Evolutionary conservation across 306 rosid genomes (phyloP), one percentile per base, ranked within the genome.

Genomic region (Casuarina equisetifolia): DNA sequence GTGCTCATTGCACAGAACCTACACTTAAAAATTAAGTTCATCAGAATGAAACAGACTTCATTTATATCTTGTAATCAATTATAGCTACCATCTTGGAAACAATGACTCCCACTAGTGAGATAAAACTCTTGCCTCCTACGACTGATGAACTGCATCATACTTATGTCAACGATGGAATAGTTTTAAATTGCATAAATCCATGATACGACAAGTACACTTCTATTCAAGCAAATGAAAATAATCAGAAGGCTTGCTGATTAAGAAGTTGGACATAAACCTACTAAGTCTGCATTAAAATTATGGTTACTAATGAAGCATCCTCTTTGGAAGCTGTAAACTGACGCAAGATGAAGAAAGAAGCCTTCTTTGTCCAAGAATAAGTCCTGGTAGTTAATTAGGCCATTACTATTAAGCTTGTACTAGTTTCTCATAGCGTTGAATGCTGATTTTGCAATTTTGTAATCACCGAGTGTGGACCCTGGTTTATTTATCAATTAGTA

Each of bases 1-100:
- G 75, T 87, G 90, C n/a, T 87, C 91, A 19, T 55, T 59, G 78
- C 75, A 87, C 85, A 38, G 88, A 79, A 74, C 90, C 90, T 87
- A 12, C 15, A 38, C 44, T 62, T 5, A 25, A 43, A 20, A 43
- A 76, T 67, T 35, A 67, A 48, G 20, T 74, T 42, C 67, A 69
- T 43, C 51, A 78, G 64, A 50, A 67, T 13, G 40, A 25, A 8
- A 54, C 2, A 9, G 40, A 9, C 40, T 74, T 74, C 12, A 68
- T 12, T 79, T 88, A 90, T 36, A 9, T 4, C 6, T 66, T 66
- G 43, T 64, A 15, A 39, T 38, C 20, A 66, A 40, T 9, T 2
- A 66, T 15, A 16, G 40, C 4, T 15, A 15, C 39, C 70, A 66
- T 39, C 64, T 25, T 19, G 64, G 36, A 19, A 58, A 25, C 32